These are phyloP conservation scores for Blastocrithidia nonstop DNA, from an alignment of 208 protist species.

Conservation along the genomic window DNA sequence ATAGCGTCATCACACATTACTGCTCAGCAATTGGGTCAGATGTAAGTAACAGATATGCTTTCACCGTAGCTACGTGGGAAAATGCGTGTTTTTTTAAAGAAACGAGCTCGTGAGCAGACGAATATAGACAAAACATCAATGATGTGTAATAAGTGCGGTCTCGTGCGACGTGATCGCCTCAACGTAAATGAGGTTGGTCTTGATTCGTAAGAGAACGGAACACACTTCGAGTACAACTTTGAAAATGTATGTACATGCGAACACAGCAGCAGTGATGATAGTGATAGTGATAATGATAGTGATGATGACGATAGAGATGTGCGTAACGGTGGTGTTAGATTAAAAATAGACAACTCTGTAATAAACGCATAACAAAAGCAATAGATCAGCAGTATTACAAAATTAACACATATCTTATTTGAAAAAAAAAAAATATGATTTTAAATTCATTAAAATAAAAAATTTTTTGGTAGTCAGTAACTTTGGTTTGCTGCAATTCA, in stretches of 20 bases:
- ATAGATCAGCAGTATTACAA: neutral
- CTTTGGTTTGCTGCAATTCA: too few species aligned
- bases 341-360: neutral
- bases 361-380: neutral
- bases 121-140: constrained; percentile 62
- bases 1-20: constrained; percentile 13
- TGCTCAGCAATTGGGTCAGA: constrained; percentile 26
- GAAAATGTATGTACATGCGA: constrained; percentile 66
- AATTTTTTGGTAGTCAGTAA: too few species aligned
- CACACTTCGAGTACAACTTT: constrained; percentile 86
- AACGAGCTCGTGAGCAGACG: constrained; percentile 63
- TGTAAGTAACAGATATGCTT: constrained; percentile 63
- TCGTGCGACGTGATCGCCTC: constrained; percentile 62
- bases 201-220: constrained; percentile 78
- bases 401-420: too few species aligned
- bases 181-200: constrained; percentile 80
- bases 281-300: constrained; percentile 16
- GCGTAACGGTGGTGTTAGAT: constrained; percentile 1
- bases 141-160: constrained; percentile 69
- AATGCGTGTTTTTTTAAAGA: constrained; percentile 26
- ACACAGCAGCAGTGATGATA: constrained; percentile 19
- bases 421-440: too few species aligned
- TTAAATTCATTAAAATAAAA: too few species aligned
- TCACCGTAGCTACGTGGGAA: constrained; percentile 31
- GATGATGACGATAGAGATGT: constrained; percentile 12